Evolutionary conservation across 257 asterid species (phyloP), one percentile per base, ranked within the genome.

Genomic region (Solanum ahanhuiri): DNA sequence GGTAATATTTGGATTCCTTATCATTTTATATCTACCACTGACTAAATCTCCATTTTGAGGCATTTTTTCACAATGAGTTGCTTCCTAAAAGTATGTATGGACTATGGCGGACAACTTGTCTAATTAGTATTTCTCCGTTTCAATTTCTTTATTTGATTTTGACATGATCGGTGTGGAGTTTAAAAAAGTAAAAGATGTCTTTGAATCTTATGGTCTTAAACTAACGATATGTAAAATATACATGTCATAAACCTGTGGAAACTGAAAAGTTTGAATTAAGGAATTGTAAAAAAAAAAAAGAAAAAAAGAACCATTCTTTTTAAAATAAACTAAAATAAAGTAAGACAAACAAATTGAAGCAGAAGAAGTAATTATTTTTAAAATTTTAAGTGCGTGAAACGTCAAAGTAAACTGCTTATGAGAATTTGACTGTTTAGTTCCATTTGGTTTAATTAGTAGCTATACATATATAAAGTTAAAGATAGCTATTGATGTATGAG

Each of bases 1-100:
- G 37, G 89, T 22, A 35, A 70, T 58, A 51, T 77, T 83, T 75
- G 75, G 86, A 87, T 86, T 84, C 85, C 87, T 89, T 87, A 86
- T 89, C 88, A 75, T 34, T 35, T 82, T 67, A 48, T 79, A 81
- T 89, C 71, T 87, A 70, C 85, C 45, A 33, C 86, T 86, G 39
- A 12, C 15, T 45, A 41, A 83, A 83, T 35, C 41, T 41, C 15
- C 28, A 64, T 34, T 25, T 20, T 17, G n/a, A 11, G 28, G 64
- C 17, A 43, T 23, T 77, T 77, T 77, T 43, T 12, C 83, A 43
- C 23, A 25, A 77, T 43, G 51, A 23, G 83, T n/a, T 76, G 83
- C 63, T 66, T 12, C 22, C 35, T 28, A 28, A 25, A 66, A 12
- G 73, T 12, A 28, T 28, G 7, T 14, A 14, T 67, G 12, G 76